Evolutionary conservation across 306 rosid species (phyloP), one percentile per base, ranked within the genome.

Genomic region (Biancaea sappan): DNA sequence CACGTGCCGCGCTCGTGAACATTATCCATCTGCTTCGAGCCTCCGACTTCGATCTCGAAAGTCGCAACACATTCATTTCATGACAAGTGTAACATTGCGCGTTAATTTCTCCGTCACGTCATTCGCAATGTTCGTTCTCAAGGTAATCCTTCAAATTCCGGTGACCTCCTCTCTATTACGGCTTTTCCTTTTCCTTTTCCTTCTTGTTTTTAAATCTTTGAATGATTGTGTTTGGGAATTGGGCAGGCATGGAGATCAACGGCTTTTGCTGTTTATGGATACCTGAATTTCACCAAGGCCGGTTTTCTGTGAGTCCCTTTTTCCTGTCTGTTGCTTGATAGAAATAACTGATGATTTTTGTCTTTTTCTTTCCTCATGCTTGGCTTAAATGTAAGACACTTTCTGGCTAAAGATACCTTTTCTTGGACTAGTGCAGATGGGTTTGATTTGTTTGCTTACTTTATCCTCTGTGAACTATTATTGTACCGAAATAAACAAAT

Each of bases 231-330:
- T 37, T n/a, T n/a, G n/a, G n/a, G n/a, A n/a, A n/a, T 26, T 19
- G 78, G 41, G 25, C 86, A 94, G 98, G 75, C 90, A 70, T 94
- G 96, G 96, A 89, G 98, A 79, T 60, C 82, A 7, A 78, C 92
- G 62, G 83, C 94, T 78, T 94, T 94, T 56, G 91, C 84, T 32
- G 38, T 86, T 35, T 91, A 86, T 81, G 98, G 98, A 9, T 94
- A 86, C 73, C 86, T 89, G 25, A 91, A 91, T 81, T 94, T 91
- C 91, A 94, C 98, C 83, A 94, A 89, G 75, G 61, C 96, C 71
- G 97, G 82, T 31, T 94, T 85, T 83, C 82, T 83, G 97, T 91
- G 73, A 81, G 78, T 78, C 53, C 84, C 61, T 6, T 29, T 71
- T 34, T 32, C 60, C 24, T 16, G 6, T 6, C n/a, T 38, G 4